A percentile compares a stretch with the other conserved stretches of the same genome.
These are phyloP conservation scores for Leccinum olivaceoglutinosum DNA, from an alignment of 1,284 basidiomycete genomes.

Conservation along the genomic window DNA sequence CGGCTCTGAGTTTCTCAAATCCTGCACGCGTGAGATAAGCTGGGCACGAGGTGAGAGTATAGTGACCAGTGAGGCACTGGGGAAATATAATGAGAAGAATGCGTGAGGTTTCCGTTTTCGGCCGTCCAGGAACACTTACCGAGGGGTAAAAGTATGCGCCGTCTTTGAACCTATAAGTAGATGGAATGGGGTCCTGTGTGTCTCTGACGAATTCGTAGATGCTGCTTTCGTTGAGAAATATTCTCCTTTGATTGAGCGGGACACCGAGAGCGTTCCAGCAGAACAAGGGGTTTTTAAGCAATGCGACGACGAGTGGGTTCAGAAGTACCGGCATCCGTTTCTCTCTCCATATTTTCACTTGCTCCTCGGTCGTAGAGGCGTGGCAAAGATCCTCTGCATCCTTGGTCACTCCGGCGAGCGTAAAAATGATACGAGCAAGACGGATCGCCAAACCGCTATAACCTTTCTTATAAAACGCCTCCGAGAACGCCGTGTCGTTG, in stretches of 20 bases:
- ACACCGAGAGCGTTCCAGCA: constrained; percentile 84
- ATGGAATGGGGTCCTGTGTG: constrained; percentile 61
- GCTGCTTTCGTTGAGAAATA: constrained; percentile 61
- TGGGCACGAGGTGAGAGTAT: constrained; percentile 68
- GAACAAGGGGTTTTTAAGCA: constrained; percentile 63
- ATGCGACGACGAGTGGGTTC: constrained; percentile 58
- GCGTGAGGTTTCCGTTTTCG: background rate
- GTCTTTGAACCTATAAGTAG: constrained; percentile 45
- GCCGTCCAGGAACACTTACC: constrained; percentile 34
- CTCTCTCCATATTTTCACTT: constrained; percentile 61
- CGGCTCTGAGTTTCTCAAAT: constrained; percentile 53
- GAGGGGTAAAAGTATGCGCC: constrained; percentile 70
- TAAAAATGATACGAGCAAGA: constrained; percentile 59
- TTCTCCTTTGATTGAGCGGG: constrained; percentile 70
- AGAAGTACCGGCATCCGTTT: constrained; percentile 62
- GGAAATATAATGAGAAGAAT: constrained; percentile 3
- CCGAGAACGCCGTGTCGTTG: constrained; percentile 59
- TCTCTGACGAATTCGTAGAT: constrained; percentile 56
- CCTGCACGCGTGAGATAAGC: constrained; percentile 67
- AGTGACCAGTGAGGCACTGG: constrained; percentile 58
- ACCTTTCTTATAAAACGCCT: constrained; percentile 70
- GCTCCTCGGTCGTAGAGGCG: constrained; percentile 53
- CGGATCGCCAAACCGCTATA: constrained; percentile 73
- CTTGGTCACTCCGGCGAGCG: constrained; percentile 51
- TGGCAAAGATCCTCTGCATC: constrained; percentile 57